Base-by-base conservation (phyloP, 768 basidiomycete species). In the Lentinula boryana region DNA sequence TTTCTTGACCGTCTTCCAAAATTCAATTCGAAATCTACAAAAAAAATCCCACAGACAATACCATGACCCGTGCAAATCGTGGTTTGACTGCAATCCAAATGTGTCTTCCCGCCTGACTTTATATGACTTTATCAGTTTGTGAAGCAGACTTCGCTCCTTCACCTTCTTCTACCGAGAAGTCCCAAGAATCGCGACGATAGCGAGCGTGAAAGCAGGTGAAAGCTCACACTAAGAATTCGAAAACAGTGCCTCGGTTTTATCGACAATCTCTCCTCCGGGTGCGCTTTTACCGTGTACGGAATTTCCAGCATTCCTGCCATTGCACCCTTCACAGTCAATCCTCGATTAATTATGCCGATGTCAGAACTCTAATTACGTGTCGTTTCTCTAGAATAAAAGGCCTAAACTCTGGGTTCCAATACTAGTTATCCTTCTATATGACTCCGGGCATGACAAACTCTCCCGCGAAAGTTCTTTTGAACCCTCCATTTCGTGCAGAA, bases 401-500 rank as follows among this genome's bases (percentile, higher is more conserved):
- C 9, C 33, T 18, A n/a, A 41, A 44, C 21, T 46, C 27, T 23
- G 15, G 12, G 18, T 21, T 8, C 12, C n/a, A 48, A n/a, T 21
- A 38, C n/a, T 35, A 16, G 36, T 43, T 7, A 23, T 43, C 40
- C 35, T 41, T 36, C 18, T 32, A 10, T 44, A 21, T 5, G 12
- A 16, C 41, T 43, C 23, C 21, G 18, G 18, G 31, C 38, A 59
- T 59, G 58, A 38, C 53, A 5, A 59, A 38, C 32, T 50, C 58
- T 49, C 36, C 46, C 48, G 31, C 48, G 40, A 57, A 67, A 55
- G 65, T 75, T 41, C 74, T 70, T 63, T 58, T 73, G 57, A 71
- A 63, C 27, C 76, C 77, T 27, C 78, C 78, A 21, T 78, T 74
- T 63, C 76, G 80, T 57, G 80, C 78, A 50, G 85, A 86, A 58